phyloP scores from a whole-genome alignment of 1,284 basidiomycete genomes.

The Inonotus hispidus region DNA sequence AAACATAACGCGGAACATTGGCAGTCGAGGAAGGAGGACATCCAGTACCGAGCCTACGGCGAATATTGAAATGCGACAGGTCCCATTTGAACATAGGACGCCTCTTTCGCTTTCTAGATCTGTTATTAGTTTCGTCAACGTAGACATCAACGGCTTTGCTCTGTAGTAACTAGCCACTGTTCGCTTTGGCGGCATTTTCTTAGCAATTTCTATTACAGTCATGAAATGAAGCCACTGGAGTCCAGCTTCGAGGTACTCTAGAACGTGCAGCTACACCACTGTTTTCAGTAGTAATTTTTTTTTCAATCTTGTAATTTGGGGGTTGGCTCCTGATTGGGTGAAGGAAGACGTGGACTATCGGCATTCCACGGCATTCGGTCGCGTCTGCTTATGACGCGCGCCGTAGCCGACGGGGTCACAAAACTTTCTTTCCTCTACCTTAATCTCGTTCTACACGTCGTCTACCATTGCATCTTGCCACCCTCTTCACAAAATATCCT shows the following conservation, averaged over 20 bases:
- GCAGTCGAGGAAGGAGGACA: neutral
- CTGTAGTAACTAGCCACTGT: neutral
- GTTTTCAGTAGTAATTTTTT: neutral
- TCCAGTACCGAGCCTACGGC: neutral
- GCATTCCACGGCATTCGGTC: neutral
- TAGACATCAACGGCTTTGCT: neutral
- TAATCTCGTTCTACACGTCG: neutral
- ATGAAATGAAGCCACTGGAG: neutral
- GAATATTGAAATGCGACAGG: conserved; percentile 17
- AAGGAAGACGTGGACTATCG: neutral
- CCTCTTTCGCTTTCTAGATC: conserved; percentile 13
- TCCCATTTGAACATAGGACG: conserved; percentile 7
- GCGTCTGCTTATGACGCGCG: neutral
- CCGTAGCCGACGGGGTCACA: neutral
- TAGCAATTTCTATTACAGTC: neutral
- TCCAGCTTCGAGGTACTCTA: too few species aligned
- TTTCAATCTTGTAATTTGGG: neutral
- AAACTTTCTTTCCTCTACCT: neutral
- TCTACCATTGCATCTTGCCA: too few species aligned
- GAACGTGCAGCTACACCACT: too few species aligned
- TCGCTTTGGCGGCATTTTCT: neutral
- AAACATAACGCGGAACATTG: neutral
- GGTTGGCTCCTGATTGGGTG: neutral
- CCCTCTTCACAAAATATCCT: neutral
- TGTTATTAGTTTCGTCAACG: neutral